Evolutionary conservation across 805 yeast genomes (phyloP), one percentile per base, ranked within the genome.

Genomic region (Zygosaccharomyces pseudorouxii): DNA sequence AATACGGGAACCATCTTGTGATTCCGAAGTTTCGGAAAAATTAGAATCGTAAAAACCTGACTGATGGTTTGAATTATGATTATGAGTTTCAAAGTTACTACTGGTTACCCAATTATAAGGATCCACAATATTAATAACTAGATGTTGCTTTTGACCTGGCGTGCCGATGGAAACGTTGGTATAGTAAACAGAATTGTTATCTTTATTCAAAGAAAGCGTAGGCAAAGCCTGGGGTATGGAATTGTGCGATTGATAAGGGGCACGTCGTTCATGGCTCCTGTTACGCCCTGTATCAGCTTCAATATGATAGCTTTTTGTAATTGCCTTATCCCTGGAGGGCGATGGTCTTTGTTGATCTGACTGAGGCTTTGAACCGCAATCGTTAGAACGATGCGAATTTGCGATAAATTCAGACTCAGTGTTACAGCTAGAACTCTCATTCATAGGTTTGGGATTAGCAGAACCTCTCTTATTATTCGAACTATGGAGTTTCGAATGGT

Each of bases 61-160:
- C n/a, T 10, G 29, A 29, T 25, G 16, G 7, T 30, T 53, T 30
- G 54, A 45, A 8, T 19, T 37, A 11, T 42, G 36, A 27, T 58
- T 54, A 11, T 46, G 53, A 1, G 49, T 31, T 7, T 46, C 54
- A 2, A 45, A 46, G 1, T 41, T 45, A 4, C 52, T 54, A 23
- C 66, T 55, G 2, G 66, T 35, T 1, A 68, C 58, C 74, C 75
- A 72, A 2, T 64, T 42, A 43, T 65, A 70, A 1, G 75, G 74
- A 44, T 71, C 71, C 5, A 69, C 62, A 7, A 67, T 63, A 51
- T 72, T 76, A 2, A 73, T 52, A 28, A 69, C 56, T 3, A 73
- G 50, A 9, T 38, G 40, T 16, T 61, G 67, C 1, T 20, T 9
- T 50, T 71, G 74, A 0, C 48, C 45, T 1, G 71, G 68, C 0